Base-by-base conservation (phyloP, 1,284 basidiomycete genomes). In the Uromyces viciae-fabae region DNA sequence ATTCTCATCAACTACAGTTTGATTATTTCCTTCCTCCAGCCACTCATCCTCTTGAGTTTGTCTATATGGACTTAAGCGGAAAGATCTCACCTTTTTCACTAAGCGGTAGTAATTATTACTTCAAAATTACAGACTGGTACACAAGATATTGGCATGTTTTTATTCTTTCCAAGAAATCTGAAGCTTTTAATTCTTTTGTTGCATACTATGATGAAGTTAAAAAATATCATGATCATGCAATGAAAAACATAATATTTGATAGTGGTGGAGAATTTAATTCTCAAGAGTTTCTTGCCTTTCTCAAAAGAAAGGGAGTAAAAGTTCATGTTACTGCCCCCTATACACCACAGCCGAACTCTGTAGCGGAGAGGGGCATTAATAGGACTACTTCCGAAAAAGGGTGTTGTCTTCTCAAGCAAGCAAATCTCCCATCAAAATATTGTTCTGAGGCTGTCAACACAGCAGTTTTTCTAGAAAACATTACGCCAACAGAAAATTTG, bases 281-380 rank as follows among this genome's bases (percentile, higher is more conserved):
- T 19, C 2, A 17, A 43, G 56, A 75, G 25, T 75, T 75, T 46
- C 58, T 62, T 25, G 25, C 62, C 28, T 75, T 31, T 33, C 38
- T 75, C 8, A 43, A 60, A 46, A 42, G 33, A n/a, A 75, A 75
- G 25, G 74, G 74, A 11, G 64, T 58, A 4, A 42, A 22, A 14
- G 58, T 62, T 4, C 38, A 75, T n/a, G 38, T 75, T 3, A 58
- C 74, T 46, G 58, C 56, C 46, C n/a, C 74, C 2, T 46, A 75
- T 25, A 75, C 74, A 8, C 74, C 74, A 4, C 54, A 75, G 40
- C 74, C 62, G 38, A 75, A 75, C 52, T 42, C 52, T 8, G 72
- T 58, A n/a, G 46, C 72, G 8, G 52, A 75, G 52, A 3, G 58
- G 28, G 74, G 58, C 7, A 75, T n/a, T n/a, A 75, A 60, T 46